phyloP scores from a whole-genome alignment of 202 grass and related monocot species.

The Brachypodium distachyon region DNA sequence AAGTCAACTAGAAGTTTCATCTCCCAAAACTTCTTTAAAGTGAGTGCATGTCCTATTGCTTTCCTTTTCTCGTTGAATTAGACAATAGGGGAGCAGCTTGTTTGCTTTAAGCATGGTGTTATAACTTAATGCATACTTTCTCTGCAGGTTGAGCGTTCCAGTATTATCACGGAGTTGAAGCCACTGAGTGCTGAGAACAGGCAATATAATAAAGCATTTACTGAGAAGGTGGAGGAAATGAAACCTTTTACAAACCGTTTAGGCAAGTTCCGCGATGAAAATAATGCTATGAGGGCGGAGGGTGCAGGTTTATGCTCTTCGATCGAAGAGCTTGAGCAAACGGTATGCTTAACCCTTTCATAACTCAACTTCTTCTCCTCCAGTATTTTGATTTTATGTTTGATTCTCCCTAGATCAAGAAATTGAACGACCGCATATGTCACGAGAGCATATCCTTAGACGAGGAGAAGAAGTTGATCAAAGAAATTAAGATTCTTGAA shows the following conservation, averaged over 20 bases:
- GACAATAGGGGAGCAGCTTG: not conserved
- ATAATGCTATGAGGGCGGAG: constrained; percentile 66
- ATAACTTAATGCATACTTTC: not conserved
- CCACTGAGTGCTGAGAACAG: constrained; percentile 69
- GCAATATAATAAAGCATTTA: constrained; percentile 55
- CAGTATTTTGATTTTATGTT: constrained; percentile 13
- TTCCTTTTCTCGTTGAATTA: not conserved
- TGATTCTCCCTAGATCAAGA: constrained; percentile 55
- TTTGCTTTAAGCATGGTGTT: not conserved
- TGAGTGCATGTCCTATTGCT: not conserved
- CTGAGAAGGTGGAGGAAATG: constrained; percentile 73
- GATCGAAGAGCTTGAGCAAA: constrained; percentile 80
- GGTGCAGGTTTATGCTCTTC: constrained; percentile 85
- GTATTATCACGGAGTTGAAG: constrained; percentile 59
- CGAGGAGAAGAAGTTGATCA: constrained; percentile 84
- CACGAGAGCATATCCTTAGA: constrained; percentile 81
- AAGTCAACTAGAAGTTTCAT: not conserved
- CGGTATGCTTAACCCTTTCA: constrained; percentile 32
- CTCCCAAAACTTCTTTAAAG: not conserved
- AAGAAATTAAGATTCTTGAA: constrained; percentile 87
- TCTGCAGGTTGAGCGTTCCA: constrained; percentile 56
- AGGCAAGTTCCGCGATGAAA: constrained; percentile 76
- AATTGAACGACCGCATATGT: constrained; percentile 65
- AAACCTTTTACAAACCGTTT: constrained; percentile 69
- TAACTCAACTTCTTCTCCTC: not conserved